phyloP scores from a whole-genome alignment of 2,329 filamentous ascomycete species.

The Pestalotiopsis sp. region DNA sequence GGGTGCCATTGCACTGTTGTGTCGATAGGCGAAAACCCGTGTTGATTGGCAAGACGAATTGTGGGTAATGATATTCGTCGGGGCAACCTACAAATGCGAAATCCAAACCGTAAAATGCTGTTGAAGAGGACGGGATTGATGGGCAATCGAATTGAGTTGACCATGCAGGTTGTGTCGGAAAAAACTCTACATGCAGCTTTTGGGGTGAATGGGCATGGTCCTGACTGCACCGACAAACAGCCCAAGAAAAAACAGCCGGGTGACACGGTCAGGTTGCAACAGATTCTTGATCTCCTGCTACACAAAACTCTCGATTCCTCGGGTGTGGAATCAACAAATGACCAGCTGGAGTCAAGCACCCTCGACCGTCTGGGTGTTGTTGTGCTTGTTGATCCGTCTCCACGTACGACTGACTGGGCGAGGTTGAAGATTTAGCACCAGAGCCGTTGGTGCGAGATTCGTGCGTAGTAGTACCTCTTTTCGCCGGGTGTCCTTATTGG shows the following conservation, averaged over 20 bases:
- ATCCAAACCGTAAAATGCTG: neutral
- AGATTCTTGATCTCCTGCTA: neutral
- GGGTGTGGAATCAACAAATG: neutral
- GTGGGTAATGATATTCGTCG: neutral
- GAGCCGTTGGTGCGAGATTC: neutral
- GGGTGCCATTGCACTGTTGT: neutral
- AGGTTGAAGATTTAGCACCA: neutral
- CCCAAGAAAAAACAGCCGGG: neutral
- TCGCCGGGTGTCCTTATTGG: neutral
- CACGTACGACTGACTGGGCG: neutral
- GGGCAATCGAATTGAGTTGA: neutral
- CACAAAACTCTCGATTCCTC: neutral
- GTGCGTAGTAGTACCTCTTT: neutral
- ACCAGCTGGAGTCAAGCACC: neutral
- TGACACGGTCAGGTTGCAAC: neutral
- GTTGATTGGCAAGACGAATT: neutral
- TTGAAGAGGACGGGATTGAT: neutral
- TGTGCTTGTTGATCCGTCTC: neutral
- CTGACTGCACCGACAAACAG: neutral
- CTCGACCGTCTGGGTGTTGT: neutral
- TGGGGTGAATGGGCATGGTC: neutral
- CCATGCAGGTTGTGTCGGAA: neutral
- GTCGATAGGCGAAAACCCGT: neutral
- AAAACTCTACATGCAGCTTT: neutral
- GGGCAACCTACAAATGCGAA: neutral